Percentiles rank a stretch among this genome's conserved stretches.
Evolutionary conservation across 1,139 yeast genomes (phyloP).

Genomic region (Pichia inconspicua): DNA sequence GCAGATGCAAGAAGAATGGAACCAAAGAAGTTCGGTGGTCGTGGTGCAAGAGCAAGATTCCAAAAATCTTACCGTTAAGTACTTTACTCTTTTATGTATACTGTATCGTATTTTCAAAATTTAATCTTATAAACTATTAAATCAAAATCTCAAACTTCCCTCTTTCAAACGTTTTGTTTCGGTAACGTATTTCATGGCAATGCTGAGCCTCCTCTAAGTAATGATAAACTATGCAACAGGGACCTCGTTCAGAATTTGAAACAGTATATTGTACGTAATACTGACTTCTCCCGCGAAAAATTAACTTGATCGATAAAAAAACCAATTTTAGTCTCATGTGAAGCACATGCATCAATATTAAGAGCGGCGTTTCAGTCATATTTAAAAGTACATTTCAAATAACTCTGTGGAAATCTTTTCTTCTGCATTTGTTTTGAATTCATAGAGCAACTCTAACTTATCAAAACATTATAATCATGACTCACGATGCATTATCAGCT

Average conservation of each 20-base stretch:
- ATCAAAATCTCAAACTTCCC: background rate
- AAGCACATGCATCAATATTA: background rate
- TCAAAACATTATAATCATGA: constrained; percentile 9
- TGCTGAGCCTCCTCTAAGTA: background rate
- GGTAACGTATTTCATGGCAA: too few relatives aligned
- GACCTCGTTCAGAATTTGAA: too few relatives aligned
- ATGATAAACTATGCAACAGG: too few relatives aligned
- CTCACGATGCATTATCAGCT: constrained; percentile 54
- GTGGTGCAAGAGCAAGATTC: constrained; percentile 99
- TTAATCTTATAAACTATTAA: constrained; percentile 3
- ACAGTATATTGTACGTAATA: too few relatives aligned
- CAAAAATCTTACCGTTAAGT: constrained; percentile 99
- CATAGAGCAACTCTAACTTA: background rate
- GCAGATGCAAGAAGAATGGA: constrained; percentile 99
- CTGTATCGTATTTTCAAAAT: constrained; percentile 4
- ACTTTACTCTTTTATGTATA: constrained; percentile 8
- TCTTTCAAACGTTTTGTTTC: too few relatives aligned
- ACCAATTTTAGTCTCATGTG: background rate
- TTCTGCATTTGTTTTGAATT: background rate
- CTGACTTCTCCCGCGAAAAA: background rate
- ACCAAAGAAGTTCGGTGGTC: constrained; percentile 99
- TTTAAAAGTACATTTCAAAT: background rate
- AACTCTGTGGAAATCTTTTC: background rate
- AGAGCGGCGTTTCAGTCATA: background rate
- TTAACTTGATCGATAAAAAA: background rate